Evolutionary conservation across 2,329 filamentous ascomycete genomes (phyloP), one percentile per base, ranked within the genome.

Genomic region (Ceratocystis albifundus): DNA sequence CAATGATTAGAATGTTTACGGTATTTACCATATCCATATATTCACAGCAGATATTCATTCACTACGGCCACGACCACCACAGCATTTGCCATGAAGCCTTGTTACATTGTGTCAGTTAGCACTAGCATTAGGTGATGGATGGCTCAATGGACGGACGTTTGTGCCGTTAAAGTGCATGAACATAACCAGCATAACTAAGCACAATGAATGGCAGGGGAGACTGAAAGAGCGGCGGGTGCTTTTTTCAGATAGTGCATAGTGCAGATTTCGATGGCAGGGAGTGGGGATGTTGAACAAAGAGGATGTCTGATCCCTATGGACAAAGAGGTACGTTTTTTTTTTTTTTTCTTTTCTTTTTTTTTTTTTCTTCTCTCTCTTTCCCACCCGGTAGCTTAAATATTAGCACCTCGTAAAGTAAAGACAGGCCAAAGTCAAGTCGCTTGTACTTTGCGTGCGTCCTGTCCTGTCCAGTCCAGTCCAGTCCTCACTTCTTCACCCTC

Each of bases 111-210:
- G 46, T 48, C 62, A 65, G 17, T 22, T 15, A 44, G 62, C 62
- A 44, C 25, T 28, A 55, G 48, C 62, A 57, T 65, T 65, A 50
- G 48, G 62, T 65, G 28, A 65, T 65, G 10, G 20, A 65, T 65
- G 46, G 50, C 32, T 45, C 28, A 50, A 50, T n/a, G 55, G 22
- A 59, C 6, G 55, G 22, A 59, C 6, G 22, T 8, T 48, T 8
- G n/a, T 10, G 44, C n/a, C 25, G 25, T n/a, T 22, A 17, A 15
- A 50, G 28, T 64, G 22, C 32, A 41, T 36, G 48, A 30, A 48
- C 28, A 17, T 61, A n/a, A 61, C 15, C 36, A 45, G 20, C 30
- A 45, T 17, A 62, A 62, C n/a, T 45, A 62, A 17, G 22, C 22
- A 28, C 36, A 45, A 46, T 15, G 15, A 28, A 17, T 44, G 20